Conservation (phyloP, 2,329 filamentous ascomycete species). For the Talaromyces atroroseus region DNA sequence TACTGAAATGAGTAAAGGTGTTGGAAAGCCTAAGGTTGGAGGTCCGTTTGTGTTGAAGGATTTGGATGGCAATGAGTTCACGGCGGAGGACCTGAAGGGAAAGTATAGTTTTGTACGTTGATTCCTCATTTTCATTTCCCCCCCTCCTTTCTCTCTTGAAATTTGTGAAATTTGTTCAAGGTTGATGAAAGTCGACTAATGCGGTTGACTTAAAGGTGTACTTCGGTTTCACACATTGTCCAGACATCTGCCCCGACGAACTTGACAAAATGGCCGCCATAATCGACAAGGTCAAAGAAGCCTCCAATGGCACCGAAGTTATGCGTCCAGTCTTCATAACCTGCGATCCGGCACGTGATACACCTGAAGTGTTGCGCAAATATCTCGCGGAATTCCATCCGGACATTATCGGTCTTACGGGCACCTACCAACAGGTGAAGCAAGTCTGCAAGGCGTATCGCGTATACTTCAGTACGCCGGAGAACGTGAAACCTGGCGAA, state of each 20-base stretch:
- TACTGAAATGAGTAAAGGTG: slow-evolving; percentile 86
- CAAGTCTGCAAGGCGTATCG: slow-evolving; percentile 90
- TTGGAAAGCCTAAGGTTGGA: slow-evolving; percentile 88
- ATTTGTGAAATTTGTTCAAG: too few species aligned
- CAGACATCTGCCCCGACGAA: slow-evolving; percentile 97
- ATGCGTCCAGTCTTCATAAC: slow-evolving; percentile 86
- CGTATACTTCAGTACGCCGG: slow-evolving; percentile 94
- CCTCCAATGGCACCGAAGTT: slow-evolving; percentile 33
- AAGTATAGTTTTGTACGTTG: slow-evolving; percentile 58
- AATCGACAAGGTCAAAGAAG: slow-evolving; percentile 61
- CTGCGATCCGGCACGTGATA: slow-evolving; percentile 90
- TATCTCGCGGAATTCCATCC: slow-evolving; percentile 91
- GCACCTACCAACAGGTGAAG: slow-evolving; percentile 91
- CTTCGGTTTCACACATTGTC: slow-evolving; percentile 97
- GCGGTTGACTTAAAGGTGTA: slow-evolving; percentile 60
- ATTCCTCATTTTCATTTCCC: neutral
- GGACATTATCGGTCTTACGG: slow-evolving; percentile 79
- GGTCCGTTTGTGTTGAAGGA: slow-evolving; percentile 78
- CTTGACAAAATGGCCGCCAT: slow-evolving; percentile 99
- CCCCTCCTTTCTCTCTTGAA: too few species aligned
- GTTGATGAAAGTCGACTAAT: neutral
- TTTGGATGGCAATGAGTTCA: slow-evolving; percentile 72
- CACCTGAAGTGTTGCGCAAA: slow-evolving; percentile 71
- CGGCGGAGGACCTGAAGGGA: slow-evolving; percentile 75
- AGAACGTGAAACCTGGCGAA: slow-evolving; percentile 81